Evolutionary conservation across 1,139 yeast species (phyloP), one percentile per base, ranked within the genome.

Genomic region (Yamadazyma triangularis): DNA sequence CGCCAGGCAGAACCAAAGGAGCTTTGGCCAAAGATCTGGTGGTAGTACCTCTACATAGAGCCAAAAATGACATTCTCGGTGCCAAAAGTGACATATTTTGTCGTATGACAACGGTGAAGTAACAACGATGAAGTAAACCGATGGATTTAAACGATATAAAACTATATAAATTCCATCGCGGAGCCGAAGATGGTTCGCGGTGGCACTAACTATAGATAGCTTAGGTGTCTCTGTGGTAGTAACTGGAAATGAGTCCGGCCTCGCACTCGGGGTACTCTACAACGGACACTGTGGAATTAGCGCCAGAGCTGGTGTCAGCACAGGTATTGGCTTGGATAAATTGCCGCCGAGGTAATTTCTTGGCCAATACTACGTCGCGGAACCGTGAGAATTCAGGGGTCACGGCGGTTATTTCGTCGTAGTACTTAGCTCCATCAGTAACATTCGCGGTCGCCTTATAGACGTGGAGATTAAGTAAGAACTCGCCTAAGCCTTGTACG

Each of bases 311-410:
- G n/a, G n/a, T n/a, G n/a, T n/a, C n/a, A 7, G 52, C 39, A 16
- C 59, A 48, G 6, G 93, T 81, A 56, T 87, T 87, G 22, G 87
- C 86, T 59, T 87, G 96, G 36, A 87, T 77, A 47, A 82, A 73
- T 53, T 85, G 93, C 55, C 79, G 81, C 53, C 96, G 73, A 39
- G 96, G 94, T 41, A 79, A 64, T 58, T 86, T 84, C 53, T 84
- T 81, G 32, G 64, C 63, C 40, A 86, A 60, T 13, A 87, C 88
- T 27, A 70, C 64, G 35, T 78, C 80, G 58, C 95, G 73, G 51
- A 71, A 81, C 44, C 68, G 61, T 24, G 82, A 75, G 39, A 80
- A 61, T 15, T 81, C 85, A 9, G 65, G 68, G 4, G 77, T 71
- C 23, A 86, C 94, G 2, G 70, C 63, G 10, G 94, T 80, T 60